Evolutionary conservation across 1,139 yeast genomes (phyloP), one percentile per base, ranked within the genome.

Genomic region (Yamadazyma sp.): DNA sequence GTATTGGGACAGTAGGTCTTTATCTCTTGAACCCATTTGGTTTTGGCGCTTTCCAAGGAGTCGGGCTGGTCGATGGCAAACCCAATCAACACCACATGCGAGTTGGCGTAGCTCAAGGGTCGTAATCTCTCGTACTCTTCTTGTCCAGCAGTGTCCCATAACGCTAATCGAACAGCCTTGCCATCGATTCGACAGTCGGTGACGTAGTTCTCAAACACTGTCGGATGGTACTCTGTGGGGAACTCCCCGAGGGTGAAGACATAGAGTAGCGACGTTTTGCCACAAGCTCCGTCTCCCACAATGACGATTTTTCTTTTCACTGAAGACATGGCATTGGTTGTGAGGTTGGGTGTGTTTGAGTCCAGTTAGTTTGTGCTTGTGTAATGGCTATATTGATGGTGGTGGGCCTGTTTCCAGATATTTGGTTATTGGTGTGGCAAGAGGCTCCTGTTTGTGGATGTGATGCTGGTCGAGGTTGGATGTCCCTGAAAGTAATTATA

Each of bases 111-210:
- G 49, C 92, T 89, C 53, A 92, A 71, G 5, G 96, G 91, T 53
- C 98, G 74, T 43, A 84, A 66, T 47, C 92, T 59, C 53, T 84
- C 91, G 56, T 83, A 84, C 57, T 84, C 97, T 68, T 89, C 97
- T 63, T 89, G 97, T 4, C 97, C 97, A 2, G 97, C 97, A 4
- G 97, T 91, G 60, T 91, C 97, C 97, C 98, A 91, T 28, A 91
- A 65, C 1, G 96, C 94, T 44, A 91, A 64, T 49, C 89, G 87
- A 2, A 91, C 95, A 10, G 92, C 83, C 51, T 88, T 88, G 11
- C 96, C 96, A 56, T 88, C 96, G 23, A 88, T 94, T 40, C 96
- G 71, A 58, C 96, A 87, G 55, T 87, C 95, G 2, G 96, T 87
- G 18, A 88, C 96, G 59, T 91, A 89, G 61, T 89, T 91, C 54